Conservation (phyloP, 352 stramenopile species). For the Phytopythium delawarense region DNA sequence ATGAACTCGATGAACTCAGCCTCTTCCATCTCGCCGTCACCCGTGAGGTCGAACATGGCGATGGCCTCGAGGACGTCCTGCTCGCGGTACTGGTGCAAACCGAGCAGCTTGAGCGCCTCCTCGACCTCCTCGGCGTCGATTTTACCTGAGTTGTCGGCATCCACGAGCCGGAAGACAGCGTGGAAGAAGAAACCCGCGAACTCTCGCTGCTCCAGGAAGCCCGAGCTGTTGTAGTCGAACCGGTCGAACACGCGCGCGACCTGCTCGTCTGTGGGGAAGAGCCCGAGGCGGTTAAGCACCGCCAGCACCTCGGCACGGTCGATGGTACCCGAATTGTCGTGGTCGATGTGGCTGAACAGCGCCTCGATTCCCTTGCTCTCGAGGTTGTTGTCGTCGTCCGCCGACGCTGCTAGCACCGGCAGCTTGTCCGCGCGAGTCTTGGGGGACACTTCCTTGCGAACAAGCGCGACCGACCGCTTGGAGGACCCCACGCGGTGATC, state of each 20-base stretch:
- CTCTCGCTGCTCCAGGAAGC: constrained; percentile 46
- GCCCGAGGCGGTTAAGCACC: constrained; percentile 60
- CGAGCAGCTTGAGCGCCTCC: constrained; percentile 68
- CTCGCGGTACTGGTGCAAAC: constrained; percentile 50
- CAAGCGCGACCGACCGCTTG: constrained; percentile 38
- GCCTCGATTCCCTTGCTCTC: constrained; percentile 55
- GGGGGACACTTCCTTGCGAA: constrained; percentile 38
- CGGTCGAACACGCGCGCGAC: constrained; percentile 39
- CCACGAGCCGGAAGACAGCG: constrained; percentile 72
- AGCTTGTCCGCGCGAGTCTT: constrained; percentile 2
- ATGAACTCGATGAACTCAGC: constrained; percentile 84
- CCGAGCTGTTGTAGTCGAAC: constrained; percentile 49
- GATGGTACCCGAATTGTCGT: constrained; percentile 52
- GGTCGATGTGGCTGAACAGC: constrained; percentile 62
- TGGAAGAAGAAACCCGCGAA: constrained; percentile 74
- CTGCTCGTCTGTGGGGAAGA: constrained; percentile 52
- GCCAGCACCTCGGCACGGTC: constrained; percentile 52
- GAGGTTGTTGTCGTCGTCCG: constrained; percentile 38
- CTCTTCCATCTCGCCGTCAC: constrained; percentile 75
- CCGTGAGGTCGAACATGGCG: constrained; percentile 66
- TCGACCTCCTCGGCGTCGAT: constrained; percentile 76
- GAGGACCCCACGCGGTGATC: constrained; percentile 36
- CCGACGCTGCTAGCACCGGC: background rate
- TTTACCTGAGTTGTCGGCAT: constrained; percentile 64
- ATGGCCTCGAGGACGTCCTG: constrained; percentile 64